phyloP scores from a whole-genome alignment of 805 yeast species.

The Candida parachauliodes region DNA sequence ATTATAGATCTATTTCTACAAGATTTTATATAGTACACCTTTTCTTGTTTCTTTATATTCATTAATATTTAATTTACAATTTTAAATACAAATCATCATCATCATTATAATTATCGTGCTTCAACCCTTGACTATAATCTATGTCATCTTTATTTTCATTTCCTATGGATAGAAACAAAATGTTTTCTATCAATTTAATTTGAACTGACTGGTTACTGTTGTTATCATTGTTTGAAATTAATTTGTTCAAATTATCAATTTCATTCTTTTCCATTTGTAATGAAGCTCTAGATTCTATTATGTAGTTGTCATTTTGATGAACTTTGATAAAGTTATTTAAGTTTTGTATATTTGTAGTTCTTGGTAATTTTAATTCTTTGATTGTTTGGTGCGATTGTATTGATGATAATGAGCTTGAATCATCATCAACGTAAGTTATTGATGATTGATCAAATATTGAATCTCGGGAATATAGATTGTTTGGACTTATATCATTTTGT shows the following conservation, averaged over 20 bases:
- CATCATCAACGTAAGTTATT: constrained; percentile 16
- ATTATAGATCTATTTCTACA: too few species aligned
- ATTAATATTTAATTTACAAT: neutral
- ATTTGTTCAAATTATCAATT: constrained; percentile 6
- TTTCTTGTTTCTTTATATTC: too few species aligned
- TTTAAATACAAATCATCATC: constrained; percentile 6
- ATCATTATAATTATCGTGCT: constrained; percentile 12
- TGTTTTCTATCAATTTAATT: constrained; percentile 19
- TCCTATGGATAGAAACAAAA: constrained; percentile 14
- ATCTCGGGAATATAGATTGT: constrained; percentile 1
- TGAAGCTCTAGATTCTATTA: constrained; percentile 18
- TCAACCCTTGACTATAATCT: constrained; percentile 13
- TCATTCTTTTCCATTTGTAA: constrained; percentile 19
- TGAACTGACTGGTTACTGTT: too few species aligned
- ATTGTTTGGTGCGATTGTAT: neutral
- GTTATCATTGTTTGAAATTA: constrained; percentile 6
- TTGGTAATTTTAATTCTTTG: constrained; percentile 6
- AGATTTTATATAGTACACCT: too few species aligned
- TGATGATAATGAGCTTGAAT: constrained; percentile 4
- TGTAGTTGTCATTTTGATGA: constrained; percentile 8
- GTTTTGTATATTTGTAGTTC: constrained; percentile 16
- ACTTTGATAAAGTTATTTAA: constrained; percentile 15
- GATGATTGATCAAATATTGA: constrained; percentile 14
- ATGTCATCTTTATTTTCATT: constrained; percentile 10
- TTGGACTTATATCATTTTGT: constrained; percentile 3